These are phyloP conservation scores for Spizellomyces punctatus DNA, from an alignment of 192 early-diverging fungal genomes.

Conservation along the genomic window DNA sequence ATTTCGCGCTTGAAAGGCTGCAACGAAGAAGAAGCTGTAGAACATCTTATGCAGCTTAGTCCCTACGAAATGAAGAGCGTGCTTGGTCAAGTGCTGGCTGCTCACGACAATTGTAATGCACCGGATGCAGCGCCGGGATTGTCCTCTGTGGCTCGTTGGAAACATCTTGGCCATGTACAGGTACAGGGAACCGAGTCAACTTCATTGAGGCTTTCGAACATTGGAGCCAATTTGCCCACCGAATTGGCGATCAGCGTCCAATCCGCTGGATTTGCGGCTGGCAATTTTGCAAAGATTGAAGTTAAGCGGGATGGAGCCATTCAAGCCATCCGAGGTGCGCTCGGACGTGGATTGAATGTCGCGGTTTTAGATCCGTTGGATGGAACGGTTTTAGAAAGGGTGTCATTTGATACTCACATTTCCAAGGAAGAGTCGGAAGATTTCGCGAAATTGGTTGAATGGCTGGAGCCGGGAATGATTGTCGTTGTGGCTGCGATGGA, in stretches of 20 bases:
- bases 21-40: conserved; percentile 78
- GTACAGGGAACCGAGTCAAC: conserved; percentile 23
- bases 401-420: conserved; percentile 76
- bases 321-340: conserved; percentile 47
- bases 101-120: conserved; percentile 29
- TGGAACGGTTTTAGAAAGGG: conserved; percentile 66
- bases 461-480: conserved; percentile 66
- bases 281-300: conserved; percentile 73
- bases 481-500: conserved; percentile 70
- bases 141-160: neutral
- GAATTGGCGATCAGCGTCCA: conserved; percentile 63
- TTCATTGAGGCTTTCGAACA: conserved; percentile 40
- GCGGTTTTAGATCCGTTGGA: conserved; percentile 73
- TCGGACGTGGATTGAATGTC: conserved; percentile 77
- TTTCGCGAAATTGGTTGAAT: conserved; percentile 68
- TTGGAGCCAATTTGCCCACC: conserved; percentile 40
- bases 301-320: conserved; percentile 48
- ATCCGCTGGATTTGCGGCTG: conserved; percentile 71
- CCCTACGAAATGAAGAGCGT: conserved; percentile 81
- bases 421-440: conserved; percentile 61
- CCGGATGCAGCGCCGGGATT: neutral
- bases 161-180: conserved; percentile 20
- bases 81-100: conserved; percentile 71
- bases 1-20: conserved; percentile 72
- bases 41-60: conserved; percentile 77